Conservation (phyloP, 208 protist species). For the Trypanosoma avium region DNA sequence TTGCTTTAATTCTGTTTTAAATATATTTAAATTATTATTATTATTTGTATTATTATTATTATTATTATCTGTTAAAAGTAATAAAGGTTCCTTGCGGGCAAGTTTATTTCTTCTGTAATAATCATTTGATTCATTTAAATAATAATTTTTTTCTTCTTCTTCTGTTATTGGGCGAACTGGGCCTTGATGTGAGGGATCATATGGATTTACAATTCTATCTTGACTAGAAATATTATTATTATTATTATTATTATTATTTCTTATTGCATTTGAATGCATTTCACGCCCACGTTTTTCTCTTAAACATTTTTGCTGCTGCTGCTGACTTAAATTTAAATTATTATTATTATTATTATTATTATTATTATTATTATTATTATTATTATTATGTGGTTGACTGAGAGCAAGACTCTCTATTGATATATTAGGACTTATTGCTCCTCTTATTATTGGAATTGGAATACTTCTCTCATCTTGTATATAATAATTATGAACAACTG, state of each 20-base stretch:
- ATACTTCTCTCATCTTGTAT: background rate
- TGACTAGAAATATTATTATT: background rate
- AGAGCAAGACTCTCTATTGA: conserved; percentile 13
- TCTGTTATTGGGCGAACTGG: conserved; percentile 7
- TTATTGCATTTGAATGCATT: too few relatives aligned
- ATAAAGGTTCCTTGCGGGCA: conserved; percentile 13
- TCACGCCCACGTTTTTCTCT: too few relatives aligned
- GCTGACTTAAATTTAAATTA: too few relatives aligned
- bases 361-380: background rate
- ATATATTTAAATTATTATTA: background rate
- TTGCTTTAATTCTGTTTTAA: background rate
- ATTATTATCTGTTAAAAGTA: background rate
- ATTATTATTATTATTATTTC: background rate
- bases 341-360: background rate
- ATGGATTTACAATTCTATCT: conserved; percentile 17
- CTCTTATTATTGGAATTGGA: conserved; percentile 1
- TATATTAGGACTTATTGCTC: conserved; percentile 17
- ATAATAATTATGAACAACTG: conserved; percentile 23
- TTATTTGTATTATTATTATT: background rate
- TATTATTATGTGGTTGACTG: background rate
- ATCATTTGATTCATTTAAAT: conserved; percentile 4
- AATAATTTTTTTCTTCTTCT: background rate
- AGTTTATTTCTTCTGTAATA: conserved; percentile 17
- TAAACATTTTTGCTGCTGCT: too few relatives aligned
- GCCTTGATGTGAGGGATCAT: conserved; percentile 20